Conservation (phyloP, 2,329 filamentous ascomycete species). For the Knufia fluminis region DNA sequence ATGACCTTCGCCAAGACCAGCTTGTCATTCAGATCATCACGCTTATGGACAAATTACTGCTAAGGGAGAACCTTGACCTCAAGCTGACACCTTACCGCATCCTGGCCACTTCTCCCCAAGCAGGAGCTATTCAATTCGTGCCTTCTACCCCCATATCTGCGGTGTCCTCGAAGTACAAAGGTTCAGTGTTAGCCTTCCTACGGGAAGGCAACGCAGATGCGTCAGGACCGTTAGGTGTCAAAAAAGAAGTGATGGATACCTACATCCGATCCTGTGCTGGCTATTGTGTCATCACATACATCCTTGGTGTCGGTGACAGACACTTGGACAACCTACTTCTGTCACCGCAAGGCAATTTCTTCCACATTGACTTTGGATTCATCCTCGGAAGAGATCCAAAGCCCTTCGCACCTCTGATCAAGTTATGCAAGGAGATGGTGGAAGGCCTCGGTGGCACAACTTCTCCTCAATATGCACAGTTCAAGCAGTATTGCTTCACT, state of each 20-base stretch:
- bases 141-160: conserved; percentile 75
- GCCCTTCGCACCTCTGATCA: conserved; percentile 94
- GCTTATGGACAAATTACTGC: conserved; percentile 89
- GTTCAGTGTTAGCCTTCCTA: conserved; percentile 69
- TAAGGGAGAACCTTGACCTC: conserved; percentile 91
- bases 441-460: conserved; percentile 89
- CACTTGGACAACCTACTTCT: conserved; percentile 93
- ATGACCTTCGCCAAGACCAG: conserved; percentile 93
- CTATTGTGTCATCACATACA: conserved; percentile 97
- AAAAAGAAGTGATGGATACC: conserved; percentile 86
- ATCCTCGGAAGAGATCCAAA: conserved; percentile 96
- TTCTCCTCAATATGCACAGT: conserved; percentile 73
- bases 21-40: conserved; percentile 96
- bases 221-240: conserved; percentile 69
- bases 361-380: conserved; percentile 97
- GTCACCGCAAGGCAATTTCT: conserved; percentile 84
- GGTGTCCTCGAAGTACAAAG: conserved; percentile 75
- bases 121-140: conserved; percentile 89
- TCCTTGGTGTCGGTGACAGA: conserved; percentile 88
- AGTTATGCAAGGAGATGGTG: conserved; percentile 95
- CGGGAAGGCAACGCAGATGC: conserved; percentile 83
- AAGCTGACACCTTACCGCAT: conserved; percentile 95
- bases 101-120: conserved; percentile 78
- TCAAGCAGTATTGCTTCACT: conserved; percentile 93
- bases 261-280: conserved; percentile 94